Percentiles rank a stretch among this genome's conserved stretches.
Evolutionary conservation across 2,329 filamentous ascomycete genomes (phyloP).

Genomic region (Fusarium nurragi): DNA sequence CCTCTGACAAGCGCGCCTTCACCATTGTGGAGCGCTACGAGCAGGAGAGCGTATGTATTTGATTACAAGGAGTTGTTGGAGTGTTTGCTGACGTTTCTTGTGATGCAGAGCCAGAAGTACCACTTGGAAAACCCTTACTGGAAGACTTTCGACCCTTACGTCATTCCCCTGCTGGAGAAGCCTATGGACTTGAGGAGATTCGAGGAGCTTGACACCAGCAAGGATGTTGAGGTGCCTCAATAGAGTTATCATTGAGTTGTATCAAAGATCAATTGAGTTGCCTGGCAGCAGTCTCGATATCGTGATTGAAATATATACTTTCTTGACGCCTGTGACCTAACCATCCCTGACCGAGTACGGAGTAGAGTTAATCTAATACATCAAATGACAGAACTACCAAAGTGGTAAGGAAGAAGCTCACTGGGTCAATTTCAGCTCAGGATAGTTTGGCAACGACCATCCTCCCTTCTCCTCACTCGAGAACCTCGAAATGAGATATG

Average conservation of each 20-base stretch:
- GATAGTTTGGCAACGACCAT: conserved; percentile 21
- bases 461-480: conserved; percentile 29
- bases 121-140: conserved; percentile 76
- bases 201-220: conserved; percentile 71
- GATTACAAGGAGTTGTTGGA: neutral
- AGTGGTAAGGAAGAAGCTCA: neutral
- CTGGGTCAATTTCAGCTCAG: neutral
- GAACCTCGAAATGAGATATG: conserved; percentile 18
- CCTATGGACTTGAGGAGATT: conserved; percentile 75
- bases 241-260: conserved; percentile 7
- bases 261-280: neutral
- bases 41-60: conserved; percentile 65
- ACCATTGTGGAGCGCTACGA: conserved; percentile 80
- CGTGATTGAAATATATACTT: neutral
- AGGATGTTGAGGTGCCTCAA: conserved; percentile 55
- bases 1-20: conserved; percentile 73
- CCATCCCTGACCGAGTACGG: neutral
- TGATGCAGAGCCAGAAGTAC: conserved; percentile 64
- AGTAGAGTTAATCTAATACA: neutral
- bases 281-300: neutral
- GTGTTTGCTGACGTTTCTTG: conserved; percentile 1
- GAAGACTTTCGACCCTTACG: conserved; percentile 80
- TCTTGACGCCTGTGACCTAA: too few species aligned
- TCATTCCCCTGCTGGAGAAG: conserved; percentile 72
- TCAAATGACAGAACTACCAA: neutral